Base-by-base conservation (phyloP, 495 filamentous ascomycete species). In the Staphylotrichum tortipilum region DNA sequence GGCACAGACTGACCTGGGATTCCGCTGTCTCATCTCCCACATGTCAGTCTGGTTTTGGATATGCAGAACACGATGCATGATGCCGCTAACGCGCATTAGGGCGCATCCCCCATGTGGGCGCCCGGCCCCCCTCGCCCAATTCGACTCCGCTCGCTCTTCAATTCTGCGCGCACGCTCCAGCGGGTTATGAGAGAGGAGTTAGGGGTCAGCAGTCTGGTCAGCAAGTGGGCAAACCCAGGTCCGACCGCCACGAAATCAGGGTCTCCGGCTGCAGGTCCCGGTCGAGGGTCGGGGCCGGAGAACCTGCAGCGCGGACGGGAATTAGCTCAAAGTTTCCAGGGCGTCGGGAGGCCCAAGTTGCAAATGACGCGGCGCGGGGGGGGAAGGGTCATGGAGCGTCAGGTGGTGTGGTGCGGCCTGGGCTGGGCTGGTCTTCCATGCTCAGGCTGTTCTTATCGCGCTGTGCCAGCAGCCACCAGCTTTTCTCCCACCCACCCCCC, bases 21-120 rank as follows among this genome's bases (percentile, higher is more conserved):
- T 17, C 4, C 7, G n/a, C n/a, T n/a, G n/a, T n/a, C n/a, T n/a
- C n/a, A 19, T 9, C 14, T 19, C 11, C 41, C 41, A 44, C 41
- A 33, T 33, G 41, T 45, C 30, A 24, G 30, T 23, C 24, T 19
- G 29, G 30, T 29, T 23, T 34, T 19, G 29, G 30, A 17, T 23
- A 45, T 45, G 43, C 43, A 35, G 30, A 45, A 45, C 43, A 45
- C 43, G 35, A 21, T 34, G 43, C 43, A 45, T 45, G 29, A 45
- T 45, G 15, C 40, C 42, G 19, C 18, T 19, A 23, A 34, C 18
- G 10, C 7, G 22, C 19, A 43, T 15, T 30, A 17, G 41, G 28
- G 15, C 17, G n/a, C 26, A 8, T 33, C 26, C 18, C 28, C 42
- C 40, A 41, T 24, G 38, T 41, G 38, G 38, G 38, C 22, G n/a